A percentile compares a stretch with the other conserved stretches of the same genome.
Evolutionary conservation across 1,139 yeast species (phyloP).

Genomic region (Hyphopichia khmerensis): DNA sequence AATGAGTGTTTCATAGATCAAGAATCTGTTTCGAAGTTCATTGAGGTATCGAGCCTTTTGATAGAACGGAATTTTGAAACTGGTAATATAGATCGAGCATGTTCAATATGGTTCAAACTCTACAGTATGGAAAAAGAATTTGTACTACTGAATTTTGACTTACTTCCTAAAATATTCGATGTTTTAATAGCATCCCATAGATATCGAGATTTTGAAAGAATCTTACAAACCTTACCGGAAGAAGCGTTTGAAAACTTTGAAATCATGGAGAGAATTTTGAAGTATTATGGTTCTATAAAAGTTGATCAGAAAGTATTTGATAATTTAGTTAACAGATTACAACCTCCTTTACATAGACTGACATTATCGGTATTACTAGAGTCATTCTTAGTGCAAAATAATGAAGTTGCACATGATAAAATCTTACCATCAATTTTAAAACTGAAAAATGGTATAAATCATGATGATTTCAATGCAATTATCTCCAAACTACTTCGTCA

Average conservation of each 20-base stretch:
- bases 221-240: conserved; percentile 4
- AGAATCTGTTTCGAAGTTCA: not conserved
- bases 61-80: conserved; percentile 8
- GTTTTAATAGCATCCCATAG: not conserved
- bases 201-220: not conserved
- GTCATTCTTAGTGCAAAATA: conserved; percentile 26
- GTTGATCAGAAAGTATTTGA: conserved; percentile 14
- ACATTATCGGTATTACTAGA: conserved; percentile 34
- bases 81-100: conserved; percentile 9
- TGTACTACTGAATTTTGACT: not conserved
- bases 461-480: conserved; percentile 27
- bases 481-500: conserved; percentile 25
- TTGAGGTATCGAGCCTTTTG: not conserved
- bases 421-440: conserved; percentile 30
- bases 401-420: conserved; percentile 29
- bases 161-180: not conserved
- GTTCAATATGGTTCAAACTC: conserved; percentile 8
- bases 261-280: conserved; percentile 13
- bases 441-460: conserved; percentile 23
- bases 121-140: not conserved
- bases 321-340: conserved; percentile 17
- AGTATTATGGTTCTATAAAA: conserved; percentile 14
- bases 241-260: conserved; percentile 1
- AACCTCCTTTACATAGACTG: conserved; percentile 30
- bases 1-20: not conserved